These are phyloP conservation scores for Zasmidium angulare DNA, from an alignment of 2,329 filamentous ascomycete species.

Conservation along the genomic window DNA sequence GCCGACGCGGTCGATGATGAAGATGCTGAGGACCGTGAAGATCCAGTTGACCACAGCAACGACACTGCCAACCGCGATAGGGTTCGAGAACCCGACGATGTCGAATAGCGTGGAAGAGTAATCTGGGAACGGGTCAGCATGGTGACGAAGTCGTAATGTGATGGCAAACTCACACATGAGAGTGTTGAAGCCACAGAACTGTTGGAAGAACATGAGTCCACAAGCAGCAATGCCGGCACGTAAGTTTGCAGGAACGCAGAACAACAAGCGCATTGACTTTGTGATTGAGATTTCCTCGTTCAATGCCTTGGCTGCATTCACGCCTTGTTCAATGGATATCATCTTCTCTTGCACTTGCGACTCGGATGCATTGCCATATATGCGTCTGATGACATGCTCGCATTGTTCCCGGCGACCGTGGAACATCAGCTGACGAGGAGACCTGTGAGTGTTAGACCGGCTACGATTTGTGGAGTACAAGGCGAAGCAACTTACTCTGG, in stretches of 20 bases:
- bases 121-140: constrained; percentile 39
- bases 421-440: constrained; percentile 41
- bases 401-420: constrained; percentile 36
- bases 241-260: constrained; percentile 39
- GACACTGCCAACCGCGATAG: constrained; percentile 75
- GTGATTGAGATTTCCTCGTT: constrained; percentile 33
- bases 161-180: constrained; percentile 63
- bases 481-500: constrained; percentile 29
- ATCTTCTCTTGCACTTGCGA: constrained; percentile 27
- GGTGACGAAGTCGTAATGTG: background rate
- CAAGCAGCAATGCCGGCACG: constrained; percentile 41
- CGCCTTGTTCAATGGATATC: constrained; percentile 29
- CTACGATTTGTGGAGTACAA: no score
- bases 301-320: constrained; percentile 32
- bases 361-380: constrained; percentile 31
- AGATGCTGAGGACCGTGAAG: constrained; percentile 65
- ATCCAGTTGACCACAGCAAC: constrained; percentile 82
- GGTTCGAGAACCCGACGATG: constrained; percentile 73
- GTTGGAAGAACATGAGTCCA: constrained; percentile 42
- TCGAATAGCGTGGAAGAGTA: constrained; percentile 48
- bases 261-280: constrained; percentile 33
- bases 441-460: background rate
- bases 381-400: constrained; percentile 37
- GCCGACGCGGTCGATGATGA: constrained; percentile 76
- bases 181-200: constrained; percentile 61